Conservation (phyloP, 129 eudicot genomes). For the Flaveria ramosissima region DNA sequence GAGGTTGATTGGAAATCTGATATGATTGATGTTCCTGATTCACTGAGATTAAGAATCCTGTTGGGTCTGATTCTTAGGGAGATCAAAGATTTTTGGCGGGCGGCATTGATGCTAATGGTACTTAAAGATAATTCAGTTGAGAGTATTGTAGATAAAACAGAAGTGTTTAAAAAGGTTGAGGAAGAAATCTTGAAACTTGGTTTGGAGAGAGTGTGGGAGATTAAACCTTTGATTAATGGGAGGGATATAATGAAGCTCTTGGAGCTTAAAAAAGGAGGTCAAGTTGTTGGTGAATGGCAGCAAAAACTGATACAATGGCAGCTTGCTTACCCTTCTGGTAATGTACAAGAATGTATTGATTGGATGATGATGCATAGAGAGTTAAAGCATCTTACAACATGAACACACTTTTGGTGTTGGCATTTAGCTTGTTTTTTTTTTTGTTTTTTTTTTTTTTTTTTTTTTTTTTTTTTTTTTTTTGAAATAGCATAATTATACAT, state of each 20-base stretch:
- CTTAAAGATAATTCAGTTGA: slow-evolving; percentile 20
- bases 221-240: slow-evolving; percentile 71
- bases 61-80: slow-evolving; percentile 68
- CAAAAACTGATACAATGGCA: slow-evolving; percentile 78
- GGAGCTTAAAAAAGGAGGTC: slow-evolving; percentile 75
- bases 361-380: slow-evolving; percentile 65
- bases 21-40: slow-evolving; percentile 53
- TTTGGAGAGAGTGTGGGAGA: slow-evolving; percentile 73
- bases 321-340: slow-evolving; percentile 77
- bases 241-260: slow-evolving; percentile 66
- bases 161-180: slow-evolving; percentile 7
- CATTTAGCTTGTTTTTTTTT: no score
- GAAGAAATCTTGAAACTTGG: slow-evolving; percentile 24
- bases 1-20: slow-evolving; percentile 55
- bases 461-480: no score
- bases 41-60: slow-evolving; percentile 54
- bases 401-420: background rate
- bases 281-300: slow-evolving; percentile 69
- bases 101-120: slow-evolving; percentile 53
- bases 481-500: no score
- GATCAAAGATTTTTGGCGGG: slow-evolving; percentile 78
- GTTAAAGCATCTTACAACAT: slow-evolving; percentile 48
- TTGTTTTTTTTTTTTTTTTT: no score
- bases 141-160: background rate
- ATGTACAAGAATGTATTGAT: slow-evolving; percentile 66